phyloP scores from a whole-genome alignment of 768 basidiomycete genomes.

The Panus rudis region DNA sequence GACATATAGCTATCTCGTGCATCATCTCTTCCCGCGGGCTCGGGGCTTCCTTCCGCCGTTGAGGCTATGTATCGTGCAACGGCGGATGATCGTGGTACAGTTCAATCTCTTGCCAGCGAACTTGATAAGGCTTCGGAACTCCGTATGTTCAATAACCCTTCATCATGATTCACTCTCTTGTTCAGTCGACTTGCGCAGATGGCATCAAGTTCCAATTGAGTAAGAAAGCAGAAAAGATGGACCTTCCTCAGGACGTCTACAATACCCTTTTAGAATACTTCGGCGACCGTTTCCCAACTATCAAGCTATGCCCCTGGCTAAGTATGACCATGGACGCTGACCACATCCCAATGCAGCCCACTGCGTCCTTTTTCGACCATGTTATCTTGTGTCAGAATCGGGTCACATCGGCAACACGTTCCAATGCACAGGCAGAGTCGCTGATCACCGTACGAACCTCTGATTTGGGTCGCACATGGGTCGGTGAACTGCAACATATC shows the following conservation, averaged over 20 bases:
- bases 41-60: conserved; percentile 7
- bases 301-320: too few species aligned
- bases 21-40: too few species aligned
- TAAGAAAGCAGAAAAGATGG: not conserved
- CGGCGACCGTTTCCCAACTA: too few species aligned
- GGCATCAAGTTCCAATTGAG: not conserved
- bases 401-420: not conserved
- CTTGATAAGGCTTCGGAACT: conserved; percentile 17
- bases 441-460: not conserved
- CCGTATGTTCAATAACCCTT: too few species aligned
- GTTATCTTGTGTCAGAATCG: not conserved
- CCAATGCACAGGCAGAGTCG: not conserved
- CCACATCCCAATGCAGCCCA: not conserved
- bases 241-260: not conserved
- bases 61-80: conserved; percentile 18
- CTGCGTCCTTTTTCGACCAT: conserved; percentile 1
- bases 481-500: not conserved
- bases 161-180: too few species aligned
- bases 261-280: not conserved
- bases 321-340: too few species aligned
- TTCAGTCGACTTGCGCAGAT: too few species aligned
- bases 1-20: too few species aligned
- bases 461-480: not conserved
- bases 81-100: conserved; percentile 20
- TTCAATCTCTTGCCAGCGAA: conserved; percentile 14